A percentile compares a stretch with the other conserved stretches of the same genome.
phyloP scores from a whole-genome alignment of 495 filamentous ascomycete genomes.

The Podospora tetraspora region DNA sequence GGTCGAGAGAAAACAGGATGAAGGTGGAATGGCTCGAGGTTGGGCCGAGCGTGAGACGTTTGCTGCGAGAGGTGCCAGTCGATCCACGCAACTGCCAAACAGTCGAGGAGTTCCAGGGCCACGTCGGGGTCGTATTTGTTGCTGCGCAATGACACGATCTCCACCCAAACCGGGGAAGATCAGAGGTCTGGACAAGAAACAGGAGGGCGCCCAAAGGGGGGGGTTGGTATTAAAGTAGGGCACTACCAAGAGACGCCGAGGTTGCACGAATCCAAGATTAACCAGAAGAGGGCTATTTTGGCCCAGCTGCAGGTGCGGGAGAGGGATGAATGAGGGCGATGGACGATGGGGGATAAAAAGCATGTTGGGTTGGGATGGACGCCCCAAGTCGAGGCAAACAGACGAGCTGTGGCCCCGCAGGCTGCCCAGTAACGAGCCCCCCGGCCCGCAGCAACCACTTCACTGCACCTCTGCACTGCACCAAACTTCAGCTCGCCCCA shows the following conservation, averaged over 20 bases:
- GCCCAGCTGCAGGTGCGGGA: constrained; percentile 2
- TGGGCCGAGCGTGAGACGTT: constrained; percentile 14
- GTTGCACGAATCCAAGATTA: background rate
- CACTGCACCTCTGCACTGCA: background rate
- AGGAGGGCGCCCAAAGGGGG: background rate
- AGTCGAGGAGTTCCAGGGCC: background rate
- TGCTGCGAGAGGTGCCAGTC: constrained; percentile 14
- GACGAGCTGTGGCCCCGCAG: background rate
- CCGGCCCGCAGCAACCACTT: background rate
- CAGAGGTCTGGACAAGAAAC: background rate
- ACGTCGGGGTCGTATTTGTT: constrained; percentile 6
- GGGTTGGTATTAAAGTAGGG: background rate
- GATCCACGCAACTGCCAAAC: constrained; percentile 13
- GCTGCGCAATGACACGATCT: constrained; percentile 17
- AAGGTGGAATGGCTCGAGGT: constrained; percentile 1
- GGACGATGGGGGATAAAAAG: background rate
- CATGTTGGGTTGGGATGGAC: background rate
- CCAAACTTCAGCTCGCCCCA: background rate
- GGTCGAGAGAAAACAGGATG: background rate
- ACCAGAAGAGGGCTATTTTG: constrained; percentile 4
- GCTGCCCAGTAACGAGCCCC: background rate
- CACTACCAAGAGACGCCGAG: background rate
- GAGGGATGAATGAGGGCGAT: background rate
- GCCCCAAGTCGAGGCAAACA: background rate
- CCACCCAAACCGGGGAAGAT: constrained; percentile 11